Evolutionary conservation across 345 rosid genomes (phyloP), one percentile per base, ranked within the genome.

Genomic region (Xanthoceras sorbifolium): DNA sequence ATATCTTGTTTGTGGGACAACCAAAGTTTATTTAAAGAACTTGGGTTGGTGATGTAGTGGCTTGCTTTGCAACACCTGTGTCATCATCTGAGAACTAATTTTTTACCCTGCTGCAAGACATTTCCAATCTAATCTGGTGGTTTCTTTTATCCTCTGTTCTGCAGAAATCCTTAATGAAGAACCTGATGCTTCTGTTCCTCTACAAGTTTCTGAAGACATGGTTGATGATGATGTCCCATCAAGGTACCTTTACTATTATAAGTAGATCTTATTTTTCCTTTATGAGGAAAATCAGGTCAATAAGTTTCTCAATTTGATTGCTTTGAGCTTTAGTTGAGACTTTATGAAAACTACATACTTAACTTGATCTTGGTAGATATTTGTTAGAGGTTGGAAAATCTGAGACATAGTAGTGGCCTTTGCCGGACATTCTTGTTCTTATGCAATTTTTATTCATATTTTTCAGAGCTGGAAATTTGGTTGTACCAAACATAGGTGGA

Each of bases 181-280:
- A 73, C 82, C 84, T 15, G 88, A 89, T 77, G 81, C 82, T 71
- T 90, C 92, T 76, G 84, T 73, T 77, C 84, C 88, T 67, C 73
- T 86, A 29, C 94, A 84, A 86, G 90, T 71, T 40, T 80, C 87
- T 73, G 98, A 93, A 86, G 94, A 91, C 68, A 84, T 89, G 74
- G 80, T 86, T 79, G 97, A 92, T 75, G 94, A 92, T 86, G 93
- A 92, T 75, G 81, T 86, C 82, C 91, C 98, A 44, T 93, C 98
- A 74, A 90, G 99, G 98, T 95, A 86, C 46, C 3, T 9, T 31
- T 62, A 67, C n/a, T 25, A 20, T 28, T 25, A 38, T 17, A 17
- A 52, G 77, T 48, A n/a, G 9, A 57, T 42, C 9, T 20, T 20
- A 36, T 26, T 29, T 28, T 26, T 60, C 17, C 36, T 12, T 15